Conservation (phyloP, 1,284 basidiomycete genomes). For the Puccinia polysora region DNA sequence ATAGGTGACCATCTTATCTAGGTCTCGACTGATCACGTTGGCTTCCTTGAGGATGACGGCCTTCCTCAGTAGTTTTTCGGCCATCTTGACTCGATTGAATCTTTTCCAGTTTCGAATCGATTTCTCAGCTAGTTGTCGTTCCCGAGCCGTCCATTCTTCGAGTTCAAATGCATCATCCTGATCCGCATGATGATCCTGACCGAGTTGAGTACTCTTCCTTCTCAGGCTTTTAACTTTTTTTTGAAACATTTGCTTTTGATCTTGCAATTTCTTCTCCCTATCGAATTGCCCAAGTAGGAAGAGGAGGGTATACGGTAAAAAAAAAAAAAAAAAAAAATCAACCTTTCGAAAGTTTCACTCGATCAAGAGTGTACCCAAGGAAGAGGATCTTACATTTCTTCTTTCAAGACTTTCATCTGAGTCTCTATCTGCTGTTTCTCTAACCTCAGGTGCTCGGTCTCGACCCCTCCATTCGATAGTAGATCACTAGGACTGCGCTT, state of each 20-base stretch:
- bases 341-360: neutral
- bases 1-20: conserved; percentile 77
- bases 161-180: conserved; percentile 63
- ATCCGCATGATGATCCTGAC: conserved; percentile 55
- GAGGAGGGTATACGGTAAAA: no score
- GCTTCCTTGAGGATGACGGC: conserved; percentile 89
- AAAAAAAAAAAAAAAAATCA: no score
- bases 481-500: conserved; percentile 28
- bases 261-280: conserved; percentile 56
- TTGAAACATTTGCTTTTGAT: conserved; percentile 48
- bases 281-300: no score
- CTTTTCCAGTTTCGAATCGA: conserved; percentile 78
- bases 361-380: neutral
- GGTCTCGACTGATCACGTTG: conserved; percentile 83
- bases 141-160: conserved; percentile 70
- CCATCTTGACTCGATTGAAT: conserved; percentile 81
- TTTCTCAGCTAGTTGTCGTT: conserved; percentile 70
- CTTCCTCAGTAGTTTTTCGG: conserved; percentile 75
- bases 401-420: conserved; percentile 61
- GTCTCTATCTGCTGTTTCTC: conserved; percentile 73
- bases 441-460: conserved; percentile 85
- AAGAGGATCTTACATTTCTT: conserved; percentile 43
- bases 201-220: conserved; percentile 64
- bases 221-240: conserved; percentile 60
- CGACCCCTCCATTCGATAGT: conserved; percentile 50